These are phyloP conservation scores for Wickerhamiella nectarea DNA, from an alignment of 805 yeast genomes.

Conservation along the genomic window DNA sequence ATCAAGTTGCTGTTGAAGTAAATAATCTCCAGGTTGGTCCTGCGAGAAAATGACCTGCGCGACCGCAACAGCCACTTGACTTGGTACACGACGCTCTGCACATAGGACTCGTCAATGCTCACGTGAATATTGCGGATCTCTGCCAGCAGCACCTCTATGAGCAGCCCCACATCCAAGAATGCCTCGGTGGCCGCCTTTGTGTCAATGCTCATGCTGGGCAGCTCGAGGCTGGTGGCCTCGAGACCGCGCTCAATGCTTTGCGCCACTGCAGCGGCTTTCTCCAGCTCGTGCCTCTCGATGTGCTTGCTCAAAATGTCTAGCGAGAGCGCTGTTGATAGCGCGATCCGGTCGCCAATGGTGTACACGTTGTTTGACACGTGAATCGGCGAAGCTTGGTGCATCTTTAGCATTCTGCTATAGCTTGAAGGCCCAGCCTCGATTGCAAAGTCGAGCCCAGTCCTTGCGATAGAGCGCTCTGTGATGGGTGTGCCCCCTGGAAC, in stretches of 20 bases:
- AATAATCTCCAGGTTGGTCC: slow-evolving; percentile 9
- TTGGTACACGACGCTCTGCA: background rate
- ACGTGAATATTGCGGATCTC: background rate
- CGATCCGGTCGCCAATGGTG: background rate
- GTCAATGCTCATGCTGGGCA: background rate
- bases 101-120: background rate
- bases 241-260: background rate
- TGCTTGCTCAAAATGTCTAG: background rate
- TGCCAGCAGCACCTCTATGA: background rate
- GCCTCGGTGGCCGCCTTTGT: background rate
- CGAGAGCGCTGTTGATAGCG: slow-evolving; percentile 1
- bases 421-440: background rate
- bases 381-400: background rate
- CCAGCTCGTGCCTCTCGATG: background rate
- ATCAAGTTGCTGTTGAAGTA: slow-evolving; percentile 9
- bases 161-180: background rate
- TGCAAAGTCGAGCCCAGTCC: background rate
- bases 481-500: background rate
- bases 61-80: slow-evolving; percentile 7
- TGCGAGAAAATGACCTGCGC: slow-evolving; percentile 9
- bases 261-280: background rate
- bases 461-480: background rate
- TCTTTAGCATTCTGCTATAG: background rate
- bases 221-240: background rate
- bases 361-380: background rate